These are phyloP conservation scores for Hyaloscypha bicolor DNA, from an alignment of 495 filamentous ascomycete species.

Conservation along the genomic window DNA sequence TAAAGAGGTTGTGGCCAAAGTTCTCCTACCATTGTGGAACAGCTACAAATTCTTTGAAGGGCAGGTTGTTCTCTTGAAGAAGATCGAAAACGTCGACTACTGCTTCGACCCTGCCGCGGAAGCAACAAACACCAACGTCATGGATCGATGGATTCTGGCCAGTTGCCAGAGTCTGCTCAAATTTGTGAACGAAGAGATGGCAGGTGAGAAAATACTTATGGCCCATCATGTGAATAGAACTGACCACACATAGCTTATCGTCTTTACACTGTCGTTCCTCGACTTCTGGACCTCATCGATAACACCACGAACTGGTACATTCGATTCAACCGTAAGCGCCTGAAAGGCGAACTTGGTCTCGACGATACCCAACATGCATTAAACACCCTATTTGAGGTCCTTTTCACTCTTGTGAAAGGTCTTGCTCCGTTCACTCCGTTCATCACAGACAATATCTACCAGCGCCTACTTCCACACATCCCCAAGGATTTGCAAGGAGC, in stretches of 20 bases:
- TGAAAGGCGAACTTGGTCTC: conserved; percentile 90
- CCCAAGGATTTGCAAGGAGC: conserved; percentile 62
- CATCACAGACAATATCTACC: conserved; percentile 92
- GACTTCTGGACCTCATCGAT: conserved; percentile 85
- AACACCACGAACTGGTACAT: conserved; percentile 99
- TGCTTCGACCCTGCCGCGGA: conserved; percentile 77
- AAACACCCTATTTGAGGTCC: conserved; percentile 95
- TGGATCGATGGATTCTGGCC: conserved; percentile 96
- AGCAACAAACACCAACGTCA: conserved; percentile 81
- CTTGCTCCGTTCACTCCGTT: conserved; percentile 96
- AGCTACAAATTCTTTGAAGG: conserved; percentile 97
- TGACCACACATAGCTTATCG: conserved; percentile 60
- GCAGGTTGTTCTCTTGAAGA: conserved; percentile 92
- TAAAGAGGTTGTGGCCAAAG: conserved; percentile 94
- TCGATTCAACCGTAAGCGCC: conserved; percentile 92
- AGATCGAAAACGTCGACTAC: conserved; percentile 78
- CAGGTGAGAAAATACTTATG: conserved; percentile 46
- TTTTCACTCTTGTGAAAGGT: conserved; percentile 84
- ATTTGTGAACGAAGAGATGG: conserved; percentile 96
- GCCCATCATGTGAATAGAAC: not conserved
- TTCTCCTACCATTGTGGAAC: conserved; percentile 94
- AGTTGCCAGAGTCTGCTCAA: conserved; percentile 89
- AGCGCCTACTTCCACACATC: conserved; percentile 78
- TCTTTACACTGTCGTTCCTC: conserved; percentile 92
- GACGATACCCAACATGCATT: conserved; percentile 89